Conservation (phyloP, 768 basidiomycete genomes). For the Suillus variegatus region DNA sequence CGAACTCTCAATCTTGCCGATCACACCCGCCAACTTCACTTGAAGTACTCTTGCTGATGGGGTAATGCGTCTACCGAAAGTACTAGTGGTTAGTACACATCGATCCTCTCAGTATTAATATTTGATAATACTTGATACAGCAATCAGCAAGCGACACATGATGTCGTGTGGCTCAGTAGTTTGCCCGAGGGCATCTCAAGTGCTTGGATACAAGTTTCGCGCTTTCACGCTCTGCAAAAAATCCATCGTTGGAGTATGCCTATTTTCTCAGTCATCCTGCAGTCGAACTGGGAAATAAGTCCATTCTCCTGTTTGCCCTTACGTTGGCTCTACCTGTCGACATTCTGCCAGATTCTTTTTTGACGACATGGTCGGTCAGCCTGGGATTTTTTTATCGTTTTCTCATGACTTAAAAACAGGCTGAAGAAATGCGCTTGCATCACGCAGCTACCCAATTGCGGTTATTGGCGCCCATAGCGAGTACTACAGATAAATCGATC, state of each 20-base stretch:
- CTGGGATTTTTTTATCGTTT: not conserved
- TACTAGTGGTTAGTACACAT: not conserved
- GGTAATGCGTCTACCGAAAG: not conserved
- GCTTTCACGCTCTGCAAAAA: not conserved
- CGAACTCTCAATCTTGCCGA: not conserved
- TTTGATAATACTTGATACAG: not conserved
- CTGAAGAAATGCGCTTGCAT: conserved; percentile 37
- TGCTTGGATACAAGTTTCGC: conserved; percentile 51
- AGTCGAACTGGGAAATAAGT: conserved; percentile 56
- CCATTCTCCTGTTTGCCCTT: conserved; percentile 84
- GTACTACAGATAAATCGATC: conserved; percentile 37
- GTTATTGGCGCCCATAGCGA: conserved; percentile 73
- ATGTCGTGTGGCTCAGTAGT: conserved; percentile 78
- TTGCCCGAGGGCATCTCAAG: conserved; percentile 45
- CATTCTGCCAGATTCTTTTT: conserved; percentile 57
- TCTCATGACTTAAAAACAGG: conserved; percentile 17
- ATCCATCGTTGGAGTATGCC: conserved; percentile 18
- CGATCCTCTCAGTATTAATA: not conserved
- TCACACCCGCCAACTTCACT: not conserved
- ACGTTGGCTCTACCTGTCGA: conserved; percentile 64
- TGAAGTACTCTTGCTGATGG: not conserved
- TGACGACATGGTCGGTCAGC: conserved; percentile 64
- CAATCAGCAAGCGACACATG: conserved; percentile 51
- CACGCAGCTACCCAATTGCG: not conserved
- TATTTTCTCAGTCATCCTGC: conserved; percentile 46